Conservation (phyloP, 2,329 filamentous ascomycete species). For the Erysiphe pisi region DNA sequence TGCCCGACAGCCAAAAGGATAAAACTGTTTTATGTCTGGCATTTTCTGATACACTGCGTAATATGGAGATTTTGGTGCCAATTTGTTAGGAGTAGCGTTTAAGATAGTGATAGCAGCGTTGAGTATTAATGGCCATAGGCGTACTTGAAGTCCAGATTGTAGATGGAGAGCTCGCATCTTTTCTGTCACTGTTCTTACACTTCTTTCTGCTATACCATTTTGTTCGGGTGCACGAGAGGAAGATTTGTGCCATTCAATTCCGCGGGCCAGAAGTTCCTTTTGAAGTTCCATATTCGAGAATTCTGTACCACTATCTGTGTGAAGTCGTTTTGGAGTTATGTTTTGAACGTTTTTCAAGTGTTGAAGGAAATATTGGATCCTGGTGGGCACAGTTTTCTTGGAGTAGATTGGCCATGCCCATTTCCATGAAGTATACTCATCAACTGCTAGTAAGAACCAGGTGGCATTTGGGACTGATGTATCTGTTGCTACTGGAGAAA, state of each 20-base stretch:
- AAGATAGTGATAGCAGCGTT: not conserved
- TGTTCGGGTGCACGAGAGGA: not conserved
- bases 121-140: not conserved
- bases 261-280: not conserved
- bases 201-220: not conserved
- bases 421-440: not conserved
- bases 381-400: not conserved
- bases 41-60: too few relatives aligned
- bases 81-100: not conserved
- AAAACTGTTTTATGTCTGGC: too few relatives aligned
- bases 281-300: not conserved
- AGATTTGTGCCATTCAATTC: not conserved
- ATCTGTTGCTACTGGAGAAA: not conserved
- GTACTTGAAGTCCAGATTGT: not conserved
- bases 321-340: not conserved
- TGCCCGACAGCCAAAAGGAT: too few relatives aligned
- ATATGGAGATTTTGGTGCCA: too few relatives aligned
- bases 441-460: too few relatives aligned
- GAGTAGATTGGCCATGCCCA: not conserved
- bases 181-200: not conserved
- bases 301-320: not conserved
- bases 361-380: not conserved
- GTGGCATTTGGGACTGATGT: too few relatives aligned
- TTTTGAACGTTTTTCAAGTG: not conserved
- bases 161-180: not conserved